phyloP scores from a whole-genome alignment of 768 basidiomycete genomes.

The Boletus fagicola region DNA sequence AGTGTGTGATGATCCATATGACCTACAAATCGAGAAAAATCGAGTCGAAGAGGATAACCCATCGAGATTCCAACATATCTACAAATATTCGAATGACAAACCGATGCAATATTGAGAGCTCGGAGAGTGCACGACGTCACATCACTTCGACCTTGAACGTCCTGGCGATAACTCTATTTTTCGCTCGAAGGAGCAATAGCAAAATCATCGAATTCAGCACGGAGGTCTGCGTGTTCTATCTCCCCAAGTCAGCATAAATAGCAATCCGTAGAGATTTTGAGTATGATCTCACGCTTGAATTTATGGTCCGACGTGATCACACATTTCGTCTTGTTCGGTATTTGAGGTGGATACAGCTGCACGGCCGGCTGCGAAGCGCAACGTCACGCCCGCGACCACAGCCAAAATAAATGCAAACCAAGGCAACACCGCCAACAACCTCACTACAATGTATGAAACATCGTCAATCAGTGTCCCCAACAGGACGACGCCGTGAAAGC shows the following conservation, averaged over 20 bases:
- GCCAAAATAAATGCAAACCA: slow-evolving; percentile 51
- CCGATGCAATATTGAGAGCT: background rate
- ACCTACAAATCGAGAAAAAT: too few species aligned
- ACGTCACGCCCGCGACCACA: slow-evolving; percentile 35
- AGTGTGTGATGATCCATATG: background rate
- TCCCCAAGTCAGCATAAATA: background rate
- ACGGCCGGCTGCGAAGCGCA: slow-evolving; percentile 32
- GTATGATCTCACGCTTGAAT: background rate
- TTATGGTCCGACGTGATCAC: background rate
- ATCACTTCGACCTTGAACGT: too few species aligned
- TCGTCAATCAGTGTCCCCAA: background rate
- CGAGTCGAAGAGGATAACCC: background rate
- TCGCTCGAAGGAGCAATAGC: background rate
- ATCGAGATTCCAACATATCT: background rate
- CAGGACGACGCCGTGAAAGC: background rate
- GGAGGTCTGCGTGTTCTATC: background rate
- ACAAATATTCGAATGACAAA: background rate
- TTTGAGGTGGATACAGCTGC: background rate
- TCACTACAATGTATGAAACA: slow-evolving; percentile 36
- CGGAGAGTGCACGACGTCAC: background rate
- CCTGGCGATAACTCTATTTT: background rate
- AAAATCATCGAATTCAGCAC: too few species aligned
- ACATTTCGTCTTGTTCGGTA: background rate
- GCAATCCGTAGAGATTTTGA: background rate
- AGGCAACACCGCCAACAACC: slow-evolving; percentile 47